Conservation (phyloP, 768 basidiomycete genomes). For the Termitomyces sp. region DNA sequence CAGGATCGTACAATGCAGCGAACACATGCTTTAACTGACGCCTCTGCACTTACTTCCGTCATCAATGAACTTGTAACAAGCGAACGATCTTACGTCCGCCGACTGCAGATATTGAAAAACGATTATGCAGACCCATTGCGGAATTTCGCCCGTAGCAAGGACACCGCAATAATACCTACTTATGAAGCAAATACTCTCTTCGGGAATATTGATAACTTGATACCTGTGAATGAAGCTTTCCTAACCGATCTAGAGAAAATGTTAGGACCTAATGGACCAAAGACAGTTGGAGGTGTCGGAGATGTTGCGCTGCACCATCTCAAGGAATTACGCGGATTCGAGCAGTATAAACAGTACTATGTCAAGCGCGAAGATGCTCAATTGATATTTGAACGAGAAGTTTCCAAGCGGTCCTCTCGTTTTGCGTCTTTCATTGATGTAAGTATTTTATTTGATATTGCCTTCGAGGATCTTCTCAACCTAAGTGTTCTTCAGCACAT, state of each 20-base stretch:
- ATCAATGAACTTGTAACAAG: slow-evolving; percentile 87
- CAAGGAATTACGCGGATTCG: slow-evolving; percentile 79
- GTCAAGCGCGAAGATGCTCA: slow-evolving; percentile 93
- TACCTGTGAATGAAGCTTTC: slow-evolving; percentile 89
- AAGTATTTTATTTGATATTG: slow-evolving; percentile 26
- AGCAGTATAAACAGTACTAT: slow-evolving; percentile 90
- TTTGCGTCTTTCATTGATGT: slow-evolving; percentile 90
- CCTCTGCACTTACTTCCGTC: slow-evolving; percentile 65
- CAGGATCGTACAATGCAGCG: slow-evolving; percentile 42
- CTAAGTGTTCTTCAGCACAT: slow-evolving; percentile 52
- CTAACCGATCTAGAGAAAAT: slow-evolving; percentile 80
- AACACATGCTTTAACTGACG: slow-evolving; percentile 61
- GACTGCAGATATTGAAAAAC: slow-evolving; percentile 76
- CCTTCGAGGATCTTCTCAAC: not conserved
- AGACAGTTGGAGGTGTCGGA: slow-evolving; percentile 64
- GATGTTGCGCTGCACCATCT: slow-evolving; percentile 88
- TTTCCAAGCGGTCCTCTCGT: slow-evolving; percentile 72
- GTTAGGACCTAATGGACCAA: slow-evolving; percentile 55
- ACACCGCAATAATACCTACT: slow-evolving; percentile 80
- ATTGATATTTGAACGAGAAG: slow-evolving; percentile 78
- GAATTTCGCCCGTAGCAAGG: slow-evolving; percentile 77
- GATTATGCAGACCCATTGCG: slow-evolving; percentile 93
- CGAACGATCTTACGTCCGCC: slow-evolving; percentile 84
- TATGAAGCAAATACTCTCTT: slow-evolving; percentile 95
- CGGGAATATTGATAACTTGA: slow-evolving; percentile 86